phyloP scores from a whole-genome alignment of 768 basidiomycete genomes.

The Tremella mesenterica region DNA sequence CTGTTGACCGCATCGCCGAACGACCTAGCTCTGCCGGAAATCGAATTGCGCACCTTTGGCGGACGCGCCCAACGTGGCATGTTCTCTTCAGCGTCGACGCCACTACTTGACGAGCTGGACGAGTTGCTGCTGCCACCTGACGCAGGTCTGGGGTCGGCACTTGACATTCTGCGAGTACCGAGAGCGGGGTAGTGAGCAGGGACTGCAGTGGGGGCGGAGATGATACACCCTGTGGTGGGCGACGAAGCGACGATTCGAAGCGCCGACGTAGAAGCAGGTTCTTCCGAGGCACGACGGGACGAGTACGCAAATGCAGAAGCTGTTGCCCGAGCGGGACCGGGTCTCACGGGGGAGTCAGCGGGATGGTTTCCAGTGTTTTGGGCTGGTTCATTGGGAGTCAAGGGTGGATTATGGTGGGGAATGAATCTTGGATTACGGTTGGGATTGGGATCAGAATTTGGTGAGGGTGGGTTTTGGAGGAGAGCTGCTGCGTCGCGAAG shows the following conservation, averaged over 20 bases:
- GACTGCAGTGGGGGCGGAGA: constrained; percentile 28
- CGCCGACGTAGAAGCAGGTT: neutral
- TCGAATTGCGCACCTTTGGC: constrained; percentile 8
- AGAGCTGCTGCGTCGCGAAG: too few relatives aligned
- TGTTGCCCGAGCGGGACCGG: too few relatives aligned
- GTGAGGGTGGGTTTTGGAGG: too few relatives aligned
- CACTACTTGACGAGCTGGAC: constrained; percentile 13
- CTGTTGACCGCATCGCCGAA: constrained; percentile 15
- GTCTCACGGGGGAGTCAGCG: too few relatives aligned
- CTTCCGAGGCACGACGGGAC: constrained; percentile 4
- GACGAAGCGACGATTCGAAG: constrained; percentile 12
- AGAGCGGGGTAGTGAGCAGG: constrained; percentile 29
- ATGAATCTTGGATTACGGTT: constrained; percentile 13
- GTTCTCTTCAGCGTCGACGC: neutral
- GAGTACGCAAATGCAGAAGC: neutral
- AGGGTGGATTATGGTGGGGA: too few relatives aligned
- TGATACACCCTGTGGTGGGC: constrained; percentile 21
- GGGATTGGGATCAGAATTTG: constrained; percentile 1
- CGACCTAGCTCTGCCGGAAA: constrained; percentile 18
- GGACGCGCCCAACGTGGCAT: constrained; percentile 25
- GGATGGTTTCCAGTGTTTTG: too few relatives aligned
- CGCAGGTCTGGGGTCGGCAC: constrained; percentile 1
- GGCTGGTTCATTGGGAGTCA: too few relatives aligned
- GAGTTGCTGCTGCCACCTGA: constrained; percentile 3
- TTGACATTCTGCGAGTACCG: neutral